Conservation (phyloP, 768 basidiomycete species). For the Cytidiella melzeri region DNA sequence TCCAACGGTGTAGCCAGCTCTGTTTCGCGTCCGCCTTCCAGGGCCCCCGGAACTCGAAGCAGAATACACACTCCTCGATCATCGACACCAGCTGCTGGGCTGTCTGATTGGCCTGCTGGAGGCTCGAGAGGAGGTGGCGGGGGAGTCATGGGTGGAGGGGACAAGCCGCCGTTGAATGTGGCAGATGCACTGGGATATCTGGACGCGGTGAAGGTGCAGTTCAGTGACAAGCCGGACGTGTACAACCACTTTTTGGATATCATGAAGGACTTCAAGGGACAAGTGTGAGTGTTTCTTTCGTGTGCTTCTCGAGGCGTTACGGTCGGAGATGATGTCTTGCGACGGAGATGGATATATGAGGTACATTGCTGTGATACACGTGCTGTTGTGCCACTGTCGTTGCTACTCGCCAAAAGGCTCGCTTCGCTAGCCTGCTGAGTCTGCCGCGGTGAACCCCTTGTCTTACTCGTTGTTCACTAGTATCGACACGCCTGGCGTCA, state of each 20-base stretch:
- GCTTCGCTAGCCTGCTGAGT: neutral
- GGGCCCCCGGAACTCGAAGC: constrained; percentile 1
- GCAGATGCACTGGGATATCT: constrained; percentile 91
- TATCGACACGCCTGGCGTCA: constrained; percentile 97
- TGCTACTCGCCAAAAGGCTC: too few relatives aligned
- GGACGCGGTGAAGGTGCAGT: constrained; percentile 91
- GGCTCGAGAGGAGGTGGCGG: constrained; percentile 10
- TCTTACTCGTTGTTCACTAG: constrained; percentile 34
- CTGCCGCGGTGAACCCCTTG: neutral
- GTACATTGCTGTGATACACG: too few relatives aligned
- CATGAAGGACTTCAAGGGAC: constrained; percentile 99
- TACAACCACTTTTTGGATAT: constrained; percentile 94
- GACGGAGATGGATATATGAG: too few relatives aligned
- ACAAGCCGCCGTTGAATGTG: constrained; percentile 72
- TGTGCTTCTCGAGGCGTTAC: too few relatives aligned
- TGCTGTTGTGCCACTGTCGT: too few relatives aligned
- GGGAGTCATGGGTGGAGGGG: constrained; percentile 8
- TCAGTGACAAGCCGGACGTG: constrained; percentile 84
- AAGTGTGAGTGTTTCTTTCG: constrained; percentile 53
- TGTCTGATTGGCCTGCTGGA: constrained; percentile 1
- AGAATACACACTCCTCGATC: constrained; percentile 6
- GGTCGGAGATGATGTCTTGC: too few relatives aligned
- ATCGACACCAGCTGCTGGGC: constrained; percentile 7
- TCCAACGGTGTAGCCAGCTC: neutral
- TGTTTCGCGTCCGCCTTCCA: constrained; percentile 4